phyloP scores from a whole-genome alignment of 768 basidiomycete species.

The Cystofilobasidium ferigula region DNA sequence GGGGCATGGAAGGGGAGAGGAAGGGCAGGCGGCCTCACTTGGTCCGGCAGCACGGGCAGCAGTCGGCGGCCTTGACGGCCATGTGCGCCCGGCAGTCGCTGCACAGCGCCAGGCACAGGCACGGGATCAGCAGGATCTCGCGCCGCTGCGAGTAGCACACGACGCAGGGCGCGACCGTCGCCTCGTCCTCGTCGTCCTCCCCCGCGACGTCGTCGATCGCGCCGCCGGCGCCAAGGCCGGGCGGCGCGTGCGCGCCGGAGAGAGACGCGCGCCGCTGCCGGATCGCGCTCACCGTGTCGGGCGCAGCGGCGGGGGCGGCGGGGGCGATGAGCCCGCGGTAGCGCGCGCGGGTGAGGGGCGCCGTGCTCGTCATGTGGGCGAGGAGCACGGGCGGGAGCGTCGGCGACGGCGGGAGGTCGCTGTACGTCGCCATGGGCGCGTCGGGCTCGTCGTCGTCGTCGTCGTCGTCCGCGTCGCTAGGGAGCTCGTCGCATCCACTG shows the following conservation, averaged over 20 bases:
- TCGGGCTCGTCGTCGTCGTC: not conserved
- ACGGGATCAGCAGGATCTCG: conserved; percentile 6
- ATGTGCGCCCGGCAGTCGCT: conserved; percentile 13
- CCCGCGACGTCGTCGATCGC: not conserved
- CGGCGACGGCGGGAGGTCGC: conserved; percentile 14
- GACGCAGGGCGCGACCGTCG: conserved; percentile 1
- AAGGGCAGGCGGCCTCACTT: not conserved
- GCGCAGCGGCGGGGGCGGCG: not conserved
- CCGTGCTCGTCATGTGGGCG: conserved; percentile 11
- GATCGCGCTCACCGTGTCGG: not conserved
- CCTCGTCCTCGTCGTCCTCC: conserved; percentile 3
- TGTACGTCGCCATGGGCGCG: conserved; percentile 4
- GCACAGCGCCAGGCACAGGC: conserved; percentile 10
- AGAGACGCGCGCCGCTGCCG: not conserved
- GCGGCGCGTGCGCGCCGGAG: too few relatives aligned
- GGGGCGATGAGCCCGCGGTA: conserved; percentile 1
- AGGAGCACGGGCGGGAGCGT: conserved; percentile 15
- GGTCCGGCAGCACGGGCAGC: conserved; percentile 10
- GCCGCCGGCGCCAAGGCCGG: not conserved
- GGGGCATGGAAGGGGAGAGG: not conserved
- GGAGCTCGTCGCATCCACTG: not conserved
- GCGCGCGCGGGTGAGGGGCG: conserved; percentile 14
- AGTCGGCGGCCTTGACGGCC: conserved; percentile 1
- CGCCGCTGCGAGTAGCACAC: conserved; percentile 11
- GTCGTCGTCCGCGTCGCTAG: not conserved